These are phyloP conservation scores for Aspergillus sclerotioniger DNA, from an alignment of 495 filamentous ascomycete genomes.

Conservation along the genomic window DNA sequence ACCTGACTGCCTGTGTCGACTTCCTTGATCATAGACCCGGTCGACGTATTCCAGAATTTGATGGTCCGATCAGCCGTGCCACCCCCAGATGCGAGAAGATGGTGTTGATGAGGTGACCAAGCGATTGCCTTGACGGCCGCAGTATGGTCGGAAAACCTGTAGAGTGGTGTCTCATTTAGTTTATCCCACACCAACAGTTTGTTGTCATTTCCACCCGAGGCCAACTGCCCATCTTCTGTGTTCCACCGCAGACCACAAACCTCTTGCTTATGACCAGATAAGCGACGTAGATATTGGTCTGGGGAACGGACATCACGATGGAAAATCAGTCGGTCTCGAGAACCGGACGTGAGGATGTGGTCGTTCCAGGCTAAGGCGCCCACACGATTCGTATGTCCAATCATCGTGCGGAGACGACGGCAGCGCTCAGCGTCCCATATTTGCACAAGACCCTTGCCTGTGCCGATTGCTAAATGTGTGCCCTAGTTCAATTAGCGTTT, in stretches of 20 bases:
- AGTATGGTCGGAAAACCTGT: constrained; percentile 88
- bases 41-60: constrained; percentile 94
- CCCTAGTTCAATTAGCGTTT: constrained; percentile 50
- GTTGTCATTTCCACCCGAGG: constrained; percentile 98
- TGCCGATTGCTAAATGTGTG: constrained; percentile 92
- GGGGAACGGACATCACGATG: constrained; percentile 95
- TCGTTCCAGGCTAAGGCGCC: constrained; percentile 96
- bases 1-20: constrained; percentile 96
- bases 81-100: constrained; percentile 90
- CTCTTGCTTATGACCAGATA: constrained; percentile 93
- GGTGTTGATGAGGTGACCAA: constrained; percentile 96
- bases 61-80: constrained; percentile 94
- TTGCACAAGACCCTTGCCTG: constrained; percentile 87
- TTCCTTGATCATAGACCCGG: constrained; percentile 72
- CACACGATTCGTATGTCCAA: constrained; percentile 87
- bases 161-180: constrained; percentile 78
- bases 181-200: constrained; percentile 99
- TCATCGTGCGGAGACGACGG: constrained; percentile 89
- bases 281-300: constrained; percentile 79
- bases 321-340: constrained; percentile 86
- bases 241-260: constrained; percentile 99
- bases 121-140: constrained; percentile 97
- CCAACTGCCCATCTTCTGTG: constrained; percentile 87
- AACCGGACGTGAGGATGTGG: constrained; percentile 94
- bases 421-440: constrained; percentile 94